Percentiles rank a stretch among this genome's conserved stretches.
phyloP scores from a whole-genome alignment of 345 rosid species.

The Mangifera indica region DNA sequence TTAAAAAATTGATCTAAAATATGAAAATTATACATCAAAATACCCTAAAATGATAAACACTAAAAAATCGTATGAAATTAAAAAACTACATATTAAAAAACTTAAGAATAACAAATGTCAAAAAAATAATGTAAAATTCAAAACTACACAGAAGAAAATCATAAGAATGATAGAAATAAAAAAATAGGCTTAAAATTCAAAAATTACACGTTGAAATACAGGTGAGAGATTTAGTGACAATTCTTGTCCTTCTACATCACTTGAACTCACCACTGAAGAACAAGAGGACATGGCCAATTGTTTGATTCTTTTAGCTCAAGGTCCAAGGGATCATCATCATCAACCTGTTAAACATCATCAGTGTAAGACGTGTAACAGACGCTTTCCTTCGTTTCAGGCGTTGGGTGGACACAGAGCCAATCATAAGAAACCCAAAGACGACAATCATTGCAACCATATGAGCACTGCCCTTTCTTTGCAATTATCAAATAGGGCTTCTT shows the following conservation, averaged over 20 bases:
- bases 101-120: too few relatives aligned
- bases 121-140: too few relatives aligned
- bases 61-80: too few relatives aligned
- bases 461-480: conserved; percentile 56
- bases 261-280: conserved; percentile 40
- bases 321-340: conserved; percentile 18
- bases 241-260: conserved; percentile 23
- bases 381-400: conserved; percentile 89
- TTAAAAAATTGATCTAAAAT: too few relatives aligned
- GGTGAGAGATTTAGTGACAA: conserved; percentile 27
- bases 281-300: conserved; percentile 66
- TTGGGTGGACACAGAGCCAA: conserved; percentile 90
- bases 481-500: conserved; percentile 27
- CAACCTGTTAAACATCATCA: conserved; percentile 39
- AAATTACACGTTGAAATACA: too few relatives aligned
- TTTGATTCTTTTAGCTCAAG: conserved; percentile 60
- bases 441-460: conserved; percentile 9
- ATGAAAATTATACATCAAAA: too few relatives aligned
- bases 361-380: conserved; percentile 81
- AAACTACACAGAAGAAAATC: too few relatives aligned
- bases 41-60: too few relatives aligned
- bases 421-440: conserved; percentile 68
- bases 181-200: too few relatives aligned
- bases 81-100: too few relatives aligned
- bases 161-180: too few relatives aligned